These are phyloP conservation scores for Apiosordaria backusii DNA, from an alignment of 495 filamentous ascomycete species.

Conservation along the genomic window DNA sequence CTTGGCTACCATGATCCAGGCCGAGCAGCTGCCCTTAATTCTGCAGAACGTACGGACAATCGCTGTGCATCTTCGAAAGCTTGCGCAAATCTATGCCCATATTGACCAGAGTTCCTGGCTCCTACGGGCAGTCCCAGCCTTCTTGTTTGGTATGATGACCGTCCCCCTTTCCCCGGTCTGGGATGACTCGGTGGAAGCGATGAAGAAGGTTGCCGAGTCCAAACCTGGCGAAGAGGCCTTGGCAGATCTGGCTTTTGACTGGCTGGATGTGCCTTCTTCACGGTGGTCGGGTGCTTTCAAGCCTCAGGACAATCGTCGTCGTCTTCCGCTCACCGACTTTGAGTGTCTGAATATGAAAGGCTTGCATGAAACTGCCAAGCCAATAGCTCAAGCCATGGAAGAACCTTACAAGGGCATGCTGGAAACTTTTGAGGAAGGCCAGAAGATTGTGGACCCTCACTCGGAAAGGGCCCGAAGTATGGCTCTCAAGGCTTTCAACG, in stretches of 20 bases:
- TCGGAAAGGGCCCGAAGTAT: slow-evolving; percentile 59
- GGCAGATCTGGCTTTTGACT: slow-evolving; percentile 69
- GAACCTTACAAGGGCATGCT: slow-evolving; percentile 48
- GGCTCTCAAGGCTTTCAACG: slow-evolving; percentile 73
- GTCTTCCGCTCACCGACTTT: slow-evolving; percentile 58
- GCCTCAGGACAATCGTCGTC: slow-evolving; percentile 21
- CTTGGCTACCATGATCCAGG: slow-evolving; percentile 57
- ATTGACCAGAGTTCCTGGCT: slow-evolving; percentile 59
- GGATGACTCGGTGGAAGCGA: slow-evolving; percentile 72
- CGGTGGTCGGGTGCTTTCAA: slow-evolving; percentile 39
- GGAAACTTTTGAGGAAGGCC: slow-evolving; percentile 45
- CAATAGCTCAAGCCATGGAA: slow-evolving; percentile 37
- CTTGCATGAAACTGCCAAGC: slow-evolving; percentile 47
- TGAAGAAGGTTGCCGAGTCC: slow-evolving; percentile 70
- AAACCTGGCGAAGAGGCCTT: slow-evolving; percentile 70
- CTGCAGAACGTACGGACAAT: slow-evolving; percentile 70
- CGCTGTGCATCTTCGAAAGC: slow-evolving; percentile 79
- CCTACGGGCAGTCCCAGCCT: slow-evolving; percentile 67
- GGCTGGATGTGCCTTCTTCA: slow-evolving; percentile 63
- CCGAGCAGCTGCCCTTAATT: slow-evolving; percentile 73
- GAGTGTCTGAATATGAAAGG: slow-evolving; percentile 72
- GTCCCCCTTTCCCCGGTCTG: slow-evolving; percentile 77
- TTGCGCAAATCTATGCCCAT: slow-evolving; percentile 59
- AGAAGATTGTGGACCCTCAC: slow-evolving; percentile 39
- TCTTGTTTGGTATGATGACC: slow-evolving; percentile 85